Conservation (phyloP, 2,329 filamentous ascomycete genomes). For the Neofusicoccum sp. region DNA sequence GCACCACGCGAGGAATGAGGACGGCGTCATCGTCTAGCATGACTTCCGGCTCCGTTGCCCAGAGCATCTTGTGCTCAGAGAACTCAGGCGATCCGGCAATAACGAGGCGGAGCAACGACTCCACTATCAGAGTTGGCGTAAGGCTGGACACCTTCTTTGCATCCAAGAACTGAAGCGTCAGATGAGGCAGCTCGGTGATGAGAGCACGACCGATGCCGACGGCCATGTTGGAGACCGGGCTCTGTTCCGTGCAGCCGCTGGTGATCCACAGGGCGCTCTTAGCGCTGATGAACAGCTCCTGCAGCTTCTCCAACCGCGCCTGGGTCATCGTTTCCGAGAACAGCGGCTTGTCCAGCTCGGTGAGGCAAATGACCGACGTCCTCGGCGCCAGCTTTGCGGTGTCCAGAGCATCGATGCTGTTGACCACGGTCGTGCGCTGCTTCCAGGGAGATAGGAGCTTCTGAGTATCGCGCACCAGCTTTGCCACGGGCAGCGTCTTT, state of each 20-base stretch:
- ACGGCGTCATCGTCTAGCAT: background rate
- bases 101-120: constrained; percentile 2
- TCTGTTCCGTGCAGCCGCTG: background rate
- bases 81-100: background rate
- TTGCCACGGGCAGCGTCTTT: background rate
- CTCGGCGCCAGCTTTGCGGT: background rate
- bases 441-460: background rate
- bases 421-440: background rate
- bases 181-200: constrained; percentile 23
- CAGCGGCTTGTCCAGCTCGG: constrained; percentile 2
- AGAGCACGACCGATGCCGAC: constrained; percentile 27
- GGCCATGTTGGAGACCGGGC: background rate
- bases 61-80: background rate
- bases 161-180: constrained; percentile 29
- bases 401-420: background rate
- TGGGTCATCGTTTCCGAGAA: background rate
- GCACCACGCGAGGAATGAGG: constrained; percentile 4
- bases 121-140: background rate
- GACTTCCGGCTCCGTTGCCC: constrained; percentile 3
- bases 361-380: background rate
- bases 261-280: constrained; percentile 7
- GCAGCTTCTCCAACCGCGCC: background rate
- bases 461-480: background rate
- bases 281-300: background rate
- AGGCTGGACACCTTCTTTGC: constrained; percentile 2